These are phyloP conservation scores for Talaromyces piceae DNA, from an alignment of 2,329 filamentous ascomycete species.

Conservation along the genomic window DNA sequence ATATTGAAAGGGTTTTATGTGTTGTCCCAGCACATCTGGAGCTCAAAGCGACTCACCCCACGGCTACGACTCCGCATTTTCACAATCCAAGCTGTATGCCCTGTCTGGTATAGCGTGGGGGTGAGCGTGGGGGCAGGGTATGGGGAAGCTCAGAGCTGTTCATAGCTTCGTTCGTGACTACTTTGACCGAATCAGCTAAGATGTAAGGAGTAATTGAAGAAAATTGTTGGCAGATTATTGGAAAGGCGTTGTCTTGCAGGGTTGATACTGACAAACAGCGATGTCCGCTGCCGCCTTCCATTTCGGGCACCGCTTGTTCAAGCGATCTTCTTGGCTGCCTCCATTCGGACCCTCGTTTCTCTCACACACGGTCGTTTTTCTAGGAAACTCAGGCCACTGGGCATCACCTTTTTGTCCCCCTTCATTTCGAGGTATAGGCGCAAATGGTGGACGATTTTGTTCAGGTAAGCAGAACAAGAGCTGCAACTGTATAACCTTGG, in stretches of 20 bases:
- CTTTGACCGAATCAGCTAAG: too few species aligned
- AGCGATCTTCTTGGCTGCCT: background rate
- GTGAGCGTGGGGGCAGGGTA: background rate
- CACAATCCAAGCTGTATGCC: background rate
- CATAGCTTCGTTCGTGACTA: too few species aligned
- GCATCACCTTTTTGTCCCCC: too few species aligned
- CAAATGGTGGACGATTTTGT: too few species aligned
- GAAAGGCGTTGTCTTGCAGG: background rate
- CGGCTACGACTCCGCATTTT: background rate
- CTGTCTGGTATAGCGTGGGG: background rate
- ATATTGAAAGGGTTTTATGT: background rate
- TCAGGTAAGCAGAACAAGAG: too few species aligned
- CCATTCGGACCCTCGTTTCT: background rate
- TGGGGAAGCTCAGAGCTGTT: background rate
- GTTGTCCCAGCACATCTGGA: background rate
- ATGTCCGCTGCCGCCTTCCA: background rate
- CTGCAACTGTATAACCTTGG: too few species aligned
- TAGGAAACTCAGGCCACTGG: too few species aligned
- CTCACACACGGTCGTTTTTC: background rate
- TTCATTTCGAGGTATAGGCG: too few species aligned
- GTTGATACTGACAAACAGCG: too few species aligned
- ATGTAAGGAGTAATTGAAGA: too few species aligned
- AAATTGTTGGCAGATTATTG: too few species aligned
- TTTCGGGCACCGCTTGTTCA: background rate
- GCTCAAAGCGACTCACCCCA: background rate